Base-by-base conservation (phyloP, 768 basidiomycete species). In the Kockovaella imperatae region DNA sequence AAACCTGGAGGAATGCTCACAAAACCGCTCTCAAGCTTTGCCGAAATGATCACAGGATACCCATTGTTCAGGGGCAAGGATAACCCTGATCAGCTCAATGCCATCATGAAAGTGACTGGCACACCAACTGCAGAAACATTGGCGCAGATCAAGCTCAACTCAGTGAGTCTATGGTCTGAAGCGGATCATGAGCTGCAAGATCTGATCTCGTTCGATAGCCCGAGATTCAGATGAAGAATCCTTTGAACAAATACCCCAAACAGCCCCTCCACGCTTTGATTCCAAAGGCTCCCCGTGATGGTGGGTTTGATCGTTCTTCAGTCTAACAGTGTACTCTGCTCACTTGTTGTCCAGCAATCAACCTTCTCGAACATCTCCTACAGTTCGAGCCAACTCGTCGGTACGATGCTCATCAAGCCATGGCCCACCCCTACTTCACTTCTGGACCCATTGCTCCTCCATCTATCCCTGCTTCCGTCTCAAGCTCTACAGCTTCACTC, bases 11-110 rank as follows among this genome's bases (percentile, higher is more conserved):
- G 20, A 11, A 48, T 17, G 15, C 11, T 1, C 10, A 34, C 32
- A 18, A 41, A 31, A 26, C 13, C 21, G 40, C 26, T 25, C 15
- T n/a, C 21, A 53, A 73, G 70, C 67, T 95, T 99, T 69, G 93
- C 95, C 17, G 95, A 99, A 74, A 97, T 99, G 93, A 97, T 99
- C 51, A 83, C 87, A 17, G 95, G 95, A 1, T 84, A 90, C 4
- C 95, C 95, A 23, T 78, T 99, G 24, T 99, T 99, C 78, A 79
- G 93, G 56, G 95, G 95, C 18, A 77, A 93, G 54, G 95, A 97
- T 70, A 96, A 96, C 64, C 85, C 90, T 57, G 95, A 99, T 70
- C 95, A 99, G 68, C 76, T 99, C n/a, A 77, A 89, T 36, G 89
- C 93, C 62, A 99, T 99, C 67, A 91, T 97, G 83, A 80, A 90